These are phyloP conservation scores for Moricandia moricandioides DNA, from an alignment of 345 rosid genomes.

Conservation along the genomic window DNA sequence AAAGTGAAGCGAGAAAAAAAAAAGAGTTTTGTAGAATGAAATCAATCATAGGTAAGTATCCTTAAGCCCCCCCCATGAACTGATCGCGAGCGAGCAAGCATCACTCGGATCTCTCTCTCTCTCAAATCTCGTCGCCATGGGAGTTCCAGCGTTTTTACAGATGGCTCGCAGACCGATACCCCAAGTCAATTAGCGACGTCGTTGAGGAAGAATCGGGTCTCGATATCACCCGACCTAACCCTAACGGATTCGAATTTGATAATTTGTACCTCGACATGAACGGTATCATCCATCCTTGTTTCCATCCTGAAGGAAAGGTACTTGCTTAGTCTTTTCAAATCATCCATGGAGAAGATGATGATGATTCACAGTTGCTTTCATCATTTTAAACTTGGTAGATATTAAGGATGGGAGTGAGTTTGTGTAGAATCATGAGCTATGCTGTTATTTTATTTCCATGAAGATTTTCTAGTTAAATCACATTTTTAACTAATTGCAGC, in stretches of 20 bases:
- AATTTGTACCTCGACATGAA: constrained; percentile 94
- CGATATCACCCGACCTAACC: constrained; percentile 79
- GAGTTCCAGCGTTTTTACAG: constrained; percentile 96
- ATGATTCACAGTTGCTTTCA: not conserved
- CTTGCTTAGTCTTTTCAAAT: not conserved
- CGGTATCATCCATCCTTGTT: constrained; percentile 93
- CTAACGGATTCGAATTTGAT: constrained; percentile 88
- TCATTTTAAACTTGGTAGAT: not conserved
- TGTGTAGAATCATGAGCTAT: not conserved
- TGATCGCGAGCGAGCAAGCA: constrained; percentile 5
- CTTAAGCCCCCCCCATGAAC: not conserved
- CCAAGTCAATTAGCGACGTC: constrained; percentile 71
- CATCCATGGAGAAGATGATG: not conserved
- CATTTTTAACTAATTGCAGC: constrained; percentile 47
- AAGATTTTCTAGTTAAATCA: not conserved
- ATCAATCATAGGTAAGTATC: not conserved
- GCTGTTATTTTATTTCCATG: not conserved
- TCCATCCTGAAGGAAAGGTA: constrained; percentile 98
- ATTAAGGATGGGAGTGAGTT: not conserved
- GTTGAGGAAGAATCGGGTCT: constrained; percentile 63
- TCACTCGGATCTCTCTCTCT: constrained; percentile 8
- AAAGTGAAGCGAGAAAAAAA: not conserved
- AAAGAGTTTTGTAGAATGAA: not conserved
- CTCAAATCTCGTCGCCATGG: constrained; percentile 49
- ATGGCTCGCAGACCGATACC: constrained; percentile 96